These are phyloP conservation scores for Microdochium trichocladiopsis DNA, from an alignment of 2,329 filamentous ascomycete species.

Conservation along the genomic window DNA sequence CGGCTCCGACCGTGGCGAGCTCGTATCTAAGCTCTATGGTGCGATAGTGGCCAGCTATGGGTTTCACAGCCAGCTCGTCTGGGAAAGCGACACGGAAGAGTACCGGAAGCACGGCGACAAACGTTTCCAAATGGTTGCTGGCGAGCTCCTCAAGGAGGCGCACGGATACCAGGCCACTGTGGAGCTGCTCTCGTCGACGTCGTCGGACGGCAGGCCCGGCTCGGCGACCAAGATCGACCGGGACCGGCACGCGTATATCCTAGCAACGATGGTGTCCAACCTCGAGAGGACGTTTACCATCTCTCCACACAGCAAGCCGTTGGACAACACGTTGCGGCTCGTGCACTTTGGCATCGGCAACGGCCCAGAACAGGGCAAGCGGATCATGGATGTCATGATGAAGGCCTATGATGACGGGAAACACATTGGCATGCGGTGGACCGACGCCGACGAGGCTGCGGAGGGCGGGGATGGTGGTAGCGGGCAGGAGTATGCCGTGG, in stretches of 20 bases:
- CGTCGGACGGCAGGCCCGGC: slow-evolving; percentile 8
- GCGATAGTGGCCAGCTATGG: slow-evolving; percentile 87
- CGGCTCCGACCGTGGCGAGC: slow-evolving; percentile 19
- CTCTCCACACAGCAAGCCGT: slow-evolving; percentile 61
- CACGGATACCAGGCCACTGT: slow-evolving; percentile 43
- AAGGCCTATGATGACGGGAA: slow-evolving; percentile 50
- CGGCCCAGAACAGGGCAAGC: slow-evolving; percentile 34
- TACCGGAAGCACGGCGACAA: slow-evolving; percentile 71
- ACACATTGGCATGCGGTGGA: slow-evolving; percentile 45
- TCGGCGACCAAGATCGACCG: slow-evolving; percentile 24
- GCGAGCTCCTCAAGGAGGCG: slow-evolving; percentile 56
- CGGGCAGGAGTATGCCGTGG: slow-evolving; percentile 48
- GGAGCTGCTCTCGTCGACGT: slow-evolving; percentile 14
- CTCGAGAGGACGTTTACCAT: slow-evolving; percentile 79
- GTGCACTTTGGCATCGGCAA: slow-evolving; percentile 67
- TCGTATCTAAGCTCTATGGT: slow-evolving; percentile 49
- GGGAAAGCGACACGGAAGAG: slow-evolving; percentile 79
- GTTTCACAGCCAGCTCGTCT: slow-evolving; percentile 81
- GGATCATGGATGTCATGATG: slow-evolving; percentile 72
- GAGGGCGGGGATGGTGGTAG: slow-evolving; percentile 52
- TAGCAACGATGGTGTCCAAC: slow-evolving; percentile 71
- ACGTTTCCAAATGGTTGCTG: slow-evolving; percentile 79
- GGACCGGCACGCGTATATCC: slow-evolving; percentile 64
- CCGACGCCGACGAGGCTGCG: slow-evolving; percentile 25
- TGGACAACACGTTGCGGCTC: slow-evolving; percentile 65